These are phyloP conservation scores for Thuidium tamariscinum DNA, from an alignment of 225 moss, liverwort and hornwort species.

Conservation along the genomic window DNA sequence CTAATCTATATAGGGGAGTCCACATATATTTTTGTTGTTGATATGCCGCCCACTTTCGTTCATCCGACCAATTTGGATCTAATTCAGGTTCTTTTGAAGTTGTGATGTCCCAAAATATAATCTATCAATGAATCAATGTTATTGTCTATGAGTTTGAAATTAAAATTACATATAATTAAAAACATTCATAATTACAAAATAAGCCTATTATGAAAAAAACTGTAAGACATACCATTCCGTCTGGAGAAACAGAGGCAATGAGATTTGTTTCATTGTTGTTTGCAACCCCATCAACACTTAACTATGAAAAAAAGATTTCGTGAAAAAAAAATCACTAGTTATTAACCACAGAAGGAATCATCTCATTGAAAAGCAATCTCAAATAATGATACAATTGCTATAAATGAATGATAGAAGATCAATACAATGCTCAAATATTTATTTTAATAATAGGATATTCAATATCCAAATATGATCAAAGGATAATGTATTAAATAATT, in stretches of 20 bases:
- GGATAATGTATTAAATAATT: not conserved
- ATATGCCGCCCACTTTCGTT: constrained; percentile 54
- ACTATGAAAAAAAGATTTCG: not conserved
- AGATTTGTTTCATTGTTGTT: constrained; percentile 72
- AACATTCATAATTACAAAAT: not conserved
- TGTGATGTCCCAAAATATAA: constrained; percentile 87
- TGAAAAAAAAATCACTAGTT: not conserved
- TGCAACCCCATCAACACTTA: constrained; percentile 6
- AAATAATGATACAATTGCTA: no score
- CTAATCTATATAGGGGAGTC: constrained; percentile 58
- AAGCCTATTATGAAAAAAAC: no score
- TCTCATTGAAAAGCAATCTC: not conserved
- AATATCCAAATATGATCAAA: not conserved
- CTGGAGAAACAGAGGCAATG: constrained; percentile 60
- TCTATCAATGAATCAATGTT: constrained; percentile 2
- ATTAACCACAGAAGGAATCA: no score
- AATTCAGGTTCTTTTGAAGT: constrained; percentile 33
- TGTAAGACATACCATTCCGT: constrained; percentile 44
- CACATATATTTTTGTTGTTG: constrained; percentile 68
- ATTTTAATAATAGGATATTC: no score
- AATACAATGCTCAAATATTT: not conserved
- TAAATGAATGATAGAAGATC: not conserved
- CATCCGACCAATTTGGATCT: constrained; percentile 63
- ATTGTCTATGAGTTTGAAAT: not conserved
- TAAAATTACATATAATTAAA: no score